These are phyloP conservation scores for Seiridium cupressi DNA, from an alignment of 2,329 filamentous ascomycete genomes.

Conservation along the genomic window DNA sequence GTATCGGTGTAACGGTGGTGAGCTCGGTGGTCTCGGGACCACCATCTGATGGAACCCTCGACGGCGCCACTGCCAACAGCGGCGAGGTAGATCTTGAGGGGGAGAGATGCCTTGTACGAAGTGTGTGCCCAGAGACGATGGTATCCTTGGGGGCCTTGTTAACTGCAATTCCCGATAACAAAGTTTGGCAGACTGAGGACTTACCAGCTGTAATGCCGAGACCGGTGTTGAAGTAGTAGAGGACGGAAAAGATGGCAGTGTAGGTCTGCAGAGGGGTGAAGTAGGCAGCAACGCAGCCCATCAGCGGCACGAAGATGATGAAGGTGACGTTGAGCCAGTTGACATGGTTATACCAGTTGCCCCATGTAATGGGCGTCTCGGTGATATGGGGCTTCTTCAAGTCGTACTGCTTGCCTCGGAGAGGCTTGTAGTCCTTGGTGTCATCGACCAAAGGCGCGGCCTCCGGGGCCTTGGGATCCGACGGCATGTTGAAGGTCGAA, in stretches of 20 bases:
- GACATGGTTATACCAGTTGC: conserved; percentile 89
- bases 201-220: conserved; percentile 32
- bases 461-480: conserved; percentile 35
- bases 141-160: conserved; percentile 23
- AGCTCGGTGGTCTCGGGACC: conserved; percentile 46
- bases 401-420: conserved; percentile 45
- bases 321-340: conserved; percentile 89
- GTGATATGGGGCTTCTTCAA: conserved; percentile 79
- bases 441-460: conserved; percentile 48
- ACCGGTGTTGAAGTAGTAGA: conserved; percentile 33
- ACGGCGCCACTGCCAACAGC: conserved; percentile 45
- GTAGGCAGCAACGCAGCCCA: conserved; percentile 70
- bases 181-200: conserved; percentile 5
- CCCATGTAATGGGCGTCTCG: conserved; percentile 74
- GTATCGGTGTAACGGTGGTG: conserved; percentile 53
- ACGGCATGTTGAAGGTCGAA: conserved; percentile 18
- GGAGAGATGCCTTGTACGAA: conserved; percentile 40
- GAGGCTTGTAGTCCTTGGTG: conserved; percentile 54
- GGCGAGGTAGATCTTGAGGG: conserved; percentile 46
- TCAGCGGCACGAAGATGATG: conserved; percentile 74
- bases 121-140: conserved; percentile 41
- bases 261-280: conserved; percentile 61
- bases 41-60: conserved; percentile 49
- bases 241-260: conserved; percentile 41
- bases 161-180: neutral